Evolutionary conservation across 2,329 filamentous ascomycete genomes (phyloP).

Genomic region (Phaeosphaeria sp.): DNA sequence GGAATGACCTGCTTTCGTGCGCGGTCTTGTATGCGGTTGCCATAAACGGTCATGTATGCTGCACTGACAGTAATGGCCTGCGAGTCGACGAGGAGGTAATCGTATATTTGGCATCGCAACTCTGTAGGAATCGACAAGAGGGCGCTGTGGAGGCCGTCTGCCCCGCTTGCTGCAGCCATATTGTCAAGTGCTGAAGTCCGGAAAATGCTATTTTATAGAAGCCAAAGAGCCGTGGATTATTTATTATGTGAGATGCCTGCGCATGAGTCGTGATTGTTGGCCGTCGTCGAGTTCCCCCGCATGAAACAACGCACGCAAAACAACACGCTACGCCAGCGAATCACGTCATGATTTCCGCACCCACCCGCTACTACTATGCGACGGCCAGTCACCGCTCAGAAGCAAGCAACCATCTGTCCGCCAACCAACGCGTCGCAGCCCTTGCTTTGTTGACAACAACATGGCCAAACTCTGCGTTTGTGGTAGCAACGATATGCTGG

Average conservation of each 20-base stretch:
- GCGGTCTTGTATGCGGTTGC: conserved; percentile 34
- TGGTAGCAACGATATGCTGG: not conserved
- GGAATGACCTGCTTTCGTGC: conserved; percentile 34
- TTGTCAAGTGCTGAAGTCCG: not conserved
- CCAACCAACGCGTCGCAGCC: conserved; percentile 14
- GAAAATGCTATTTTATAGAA: conserved; percentile 6
- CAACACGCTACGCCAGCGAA: conserved; percentile 15
- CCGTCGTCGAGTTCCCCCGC: not conserved
- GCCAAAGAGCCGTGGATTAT: conserved; percentile 1
- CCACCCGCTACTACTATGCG: conserved; percentile 16
- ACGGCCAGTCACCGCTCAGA: conserved; percentile 12
- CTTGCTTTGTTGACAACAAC: conserved; percentile 9
- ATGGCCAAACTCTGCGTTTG: not conserved
- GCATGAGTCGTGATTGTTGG: not conserved
- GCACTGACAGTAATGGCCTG: conserved; percentile 49
- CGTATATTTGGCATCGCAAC: conserved; percentile 52
- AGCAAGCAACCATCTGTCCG: not conserved
- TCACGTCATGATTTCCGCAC: conserved; percentile 9
- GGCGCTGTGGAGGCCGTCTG: conserved; percentile 12
- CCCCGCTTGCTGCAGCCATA: conserved; percentile 3
- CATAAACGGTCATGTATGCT: conserved; percentile 40
- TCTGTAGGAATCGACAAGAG: conserved; percentile 46
- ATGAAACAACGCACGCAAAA: conserved; percentile 16
- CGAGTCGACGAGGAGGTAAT: conserved; percentile 45
- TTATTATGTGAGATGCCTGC: not conserved